phyloP scores from a whole-genome alignment of 2,329 filamentous ascomycete species.

The Saccharata proteae region DNA sequence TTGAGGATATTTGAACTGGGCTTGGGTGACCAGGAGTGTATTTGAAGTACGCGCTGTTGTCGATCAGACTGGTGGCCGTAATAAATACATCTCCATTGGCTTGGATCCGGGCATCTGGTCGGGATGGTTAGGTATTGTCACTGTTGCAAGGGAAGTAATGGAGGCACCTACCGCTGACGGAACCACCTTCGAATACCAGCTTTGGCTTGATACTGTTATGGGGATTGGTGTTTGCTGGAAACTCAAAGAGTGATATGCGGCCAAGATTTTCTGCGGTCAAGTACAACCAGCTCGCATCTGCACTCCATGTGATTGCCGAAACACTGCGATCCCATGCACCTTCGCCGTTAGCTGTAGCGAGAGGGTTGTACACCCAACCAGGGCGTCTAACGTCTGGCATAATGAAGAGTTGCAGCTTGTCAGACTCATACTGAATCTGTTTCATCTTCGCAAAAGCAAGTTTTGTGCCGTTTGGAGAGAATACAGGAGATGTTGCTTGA shows the following conservation, averaged over 20 bases:
- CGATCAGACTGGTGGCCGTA: slow-evolving; percentile 55
- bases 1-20: slow-evolving; percentile 44
- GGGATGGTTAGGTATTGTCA: slow-evolving; percentile 9
- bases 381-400: slow-evolving; percentile 49
- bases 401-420: slow-evolving; percentile 58
- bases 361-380: slow-evolving; percentile 49
- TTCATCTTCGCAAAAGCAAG: slow-evolving; percentile 73
- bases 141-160: too few relatives aligned
- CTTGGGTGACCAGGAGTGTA: slow-evolving; percentile 10
- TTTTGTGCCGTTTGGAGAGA: slow-evolving; percentile 59
- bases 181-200: slow-evolving; percentile 6
- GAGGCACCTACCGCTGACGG: too few relatives aligned
- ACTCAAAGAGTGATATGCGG: slow-evolving; percentile 50
- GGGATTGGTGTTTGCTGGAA: slow-evolving; percentile 17
- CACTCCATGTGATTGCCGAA: slow-evolving; percentile 36
- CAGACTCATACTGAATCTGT: slow-evolving; percentile 64
- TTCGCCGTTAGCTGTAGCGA: slow-evolving; percentile 47
- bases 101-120: slow-evolving; percentile 39
- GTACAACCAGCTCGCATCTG: slow-evolving; percentile 50
- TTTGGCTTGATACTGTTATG: slow-evolving; percentile 2
- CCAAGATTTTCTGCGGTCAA: slow-evolving; percentile 64
- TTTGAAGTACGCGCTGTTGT: slow-evolving; percentile 55
- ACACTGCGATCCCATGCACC: slow-evolving; percentile 48
- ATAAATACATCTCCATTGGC: slow-evolving; percentile 45
- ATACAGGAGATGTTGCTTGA: slow-evolving; percentile 54